Conservation (phyloP, 768 basidiomycete genomes). For the Suillus sp. region DNA sequence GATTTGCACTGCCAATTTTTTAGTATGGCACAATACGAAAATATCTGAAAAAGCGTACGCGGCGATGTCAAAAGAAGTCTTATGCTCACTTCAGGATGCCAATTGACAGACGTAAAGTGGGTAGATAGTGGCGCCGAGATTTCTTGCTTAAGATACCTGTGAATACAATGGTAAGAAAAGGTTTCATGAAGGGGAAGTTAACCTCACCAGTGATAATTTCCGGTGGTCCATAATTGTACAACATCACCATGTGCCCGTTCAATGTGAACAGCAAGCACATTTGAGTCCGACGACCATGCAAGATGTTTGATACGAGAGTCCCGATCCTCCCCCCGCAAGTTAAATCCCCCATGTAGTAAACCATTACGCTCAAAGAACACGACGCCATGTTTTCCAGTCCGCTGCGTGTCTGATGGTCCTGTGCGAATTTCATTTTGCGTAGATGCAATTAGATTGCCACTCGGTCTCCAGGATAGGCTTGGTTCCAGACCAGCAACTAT, state of each 20-base stretch:
- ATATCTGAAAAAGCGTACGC: constrained; percentile 46
- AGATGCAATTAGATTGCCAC: constrained; percentile 80
- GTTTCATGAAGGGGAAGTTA: not conserved
- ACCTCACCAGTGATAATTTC: constrained; percentile 90
- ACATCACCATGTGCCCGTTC: constrained; percentile 64
- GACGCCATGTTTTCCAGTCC: constrained; percentile 75
- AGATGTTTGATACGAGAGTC: constrained; percentile 77
- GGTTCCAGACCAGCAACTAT: constrained; percentile 82
- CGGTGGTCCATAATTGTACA: constrained; percentile 94
- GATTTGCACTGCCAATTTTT: constrained; percentile 43
- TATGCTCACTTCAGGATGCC: constrained; percentile 85
- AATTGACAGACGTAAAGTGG: constrained; percentile 72
- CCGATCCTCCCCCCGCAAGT: constrained; percentile 54
- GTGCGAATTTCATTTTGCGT: constrained; percentile 79
- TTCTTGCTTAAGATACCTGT: constrained; percentile 93
- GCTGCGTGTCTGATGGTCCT: constrained; percentile 67
- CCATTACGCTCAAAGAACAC: constrained; percentile 98
- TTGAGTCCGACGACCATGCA: constrained; percentile 88
- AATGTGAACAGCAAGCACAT: constrained; percentile 83
- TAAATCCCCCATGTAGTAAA: constrained; percentile 87
- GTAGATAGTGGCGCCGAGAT: constrained; percentile 52
- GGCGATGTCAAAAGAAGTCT: constrained; percentile 65
- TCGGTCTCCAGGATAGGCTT: constrained; percentile 80
- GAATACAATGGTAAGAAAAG: constrained; percentile 6
- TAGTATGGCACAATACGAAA: not conserved